Base-by-base conservation (phyloP, 1,284 basidiomycete species). In the Malassezia obtusa region DNA sequence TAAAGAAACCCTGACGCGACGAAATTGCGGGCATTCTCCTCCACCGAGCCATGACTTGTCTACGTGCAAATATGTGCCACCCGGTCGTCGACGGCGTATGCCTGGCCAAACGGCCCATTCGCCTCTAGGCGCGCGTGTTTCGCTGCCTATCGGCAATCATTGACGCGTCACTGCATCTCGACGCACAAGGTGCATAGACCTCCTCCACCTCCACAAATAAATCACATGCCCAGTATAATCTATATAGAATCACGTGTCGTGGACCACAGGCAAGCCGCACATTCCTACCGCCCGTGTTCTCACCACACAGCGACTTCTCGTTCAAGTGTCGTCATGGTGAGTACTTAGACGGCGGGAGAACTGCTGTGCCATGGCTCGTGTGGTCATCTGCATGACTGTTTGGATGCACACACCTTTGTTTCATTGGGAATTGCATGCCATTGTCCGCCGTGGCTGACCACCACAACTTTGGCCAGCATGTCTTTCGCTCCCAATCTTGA, bases 271-370 rank as follows among this genome's bases (percentile, higher is more conserved):
- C n/a, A n/a, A 28, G 24, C 40, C 15, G 22, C 5, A 9, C 5
- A 9, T 14, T 43, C 30, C 22, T n/a, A 8, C 40, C 4, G n/a
- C 19, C 28, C 38, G 9, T 11, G 50, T 39, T 39, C 50, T 46
- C 36, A 32, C 50, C 37, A 40, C 33, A 11, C 32, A 31, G 43
- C 44, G 21, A 39, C 21, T 28, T 31, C 35, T 24, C 48, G 39
- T 21, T 32, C 47, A 31, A 55, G 52, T 45, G 43, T 50, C 43
- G 49, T 50, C 49, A 56, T 56, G 53, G 53, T 56, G 45, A 32
- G 53, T 56, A 22, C 12, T 28, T 11, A 36, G n/a, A 21, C 35
- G 21, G 35, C n/a, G n/a, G n/a, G n/a, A n/a, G n/a, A n/a, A n/a
- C n/a, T n/a, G n/a, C n/a, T n/a, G n/a, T n/a, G n/a, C n/a, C n/a